phyloP scores from a whole-genome alignment of 116 monocot species.

The Posidonia oceanica region DNA sequence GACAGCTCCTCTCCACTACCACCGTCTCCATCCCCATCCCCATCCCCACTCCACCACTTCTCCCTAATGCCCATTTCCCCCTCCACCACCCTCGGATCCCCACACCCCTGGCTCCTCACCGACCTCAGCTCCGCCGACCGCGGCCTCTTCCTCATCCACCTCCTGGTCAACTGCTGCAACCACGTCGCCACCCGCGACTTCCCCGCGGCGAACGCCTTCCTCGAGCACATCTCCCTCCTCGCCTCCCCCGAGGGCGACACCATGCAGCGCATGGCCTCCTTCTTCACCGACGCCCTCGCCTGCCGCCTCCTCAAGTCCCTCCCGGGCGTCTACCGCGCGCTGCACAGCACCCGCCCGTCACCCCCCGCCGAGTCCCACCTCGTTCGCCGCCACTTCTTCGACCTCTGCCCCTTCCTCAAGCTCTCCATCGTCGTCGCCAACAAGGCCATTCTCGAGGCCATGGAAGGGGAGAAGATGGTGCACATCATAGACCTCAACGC shows the following conservation, averaged over 20 bases:
- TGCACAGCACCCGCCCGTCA: slow-evolving; percentile 13
- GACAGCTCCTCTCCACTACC: not conserved
- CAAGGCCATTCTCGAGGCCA: slow-evolving; percentile 65
- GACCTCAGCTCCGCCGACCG: slow-evolving; percentile 65
- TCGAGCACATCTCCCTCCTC: slow-evolving; percentile 53
- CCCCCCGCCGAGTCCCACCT: slow-evolving; percentile 8
- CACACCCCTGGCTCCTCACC: slow-evolving; percentile 31
- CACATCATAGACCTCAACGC: slow-evolving; percentile 67
- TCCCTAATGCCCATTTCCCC: slow-evolving; percentile 30
- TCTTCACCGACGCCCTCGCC: slow-evolving; percentile 64
- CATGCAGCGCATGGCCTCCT: slow-evolving; percentile 63
- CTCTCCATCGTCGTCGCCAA: slow-evolving; percentile 49
- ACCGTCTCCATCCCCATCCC: not conserved
- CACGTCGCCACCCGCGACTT: slow-evolving; percentile 43
- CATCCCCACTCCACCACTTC: slow-evolving; percentile 21
- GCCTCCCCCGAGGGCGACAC: slow-evolving; percentile 64
- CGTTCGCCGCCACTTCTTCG: slow-evolving; percentile 44
- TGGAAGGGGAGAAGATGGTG: slow-evolving; percentile 65
- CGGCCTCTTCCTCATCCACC: slow-evolving; percentile 58
- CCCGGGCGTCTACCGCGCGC: slow-evolving; percentile 53
- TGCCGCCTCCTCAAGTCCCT: slow-evolving; percentile 44
- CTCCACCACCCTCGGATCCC: slow-evolving; percentile 1
- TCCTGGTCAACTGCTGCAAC: slow-evolving; percentile 61
- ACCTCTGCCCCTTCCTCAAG: slow-evolving; percentile 66
- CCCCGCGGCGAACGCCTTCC: slow-evolving; percentile 50